phyloP scores from a whole-genome alignment of 1,284 basidiomycete species.

The Ganoderma sp. region DNA sequence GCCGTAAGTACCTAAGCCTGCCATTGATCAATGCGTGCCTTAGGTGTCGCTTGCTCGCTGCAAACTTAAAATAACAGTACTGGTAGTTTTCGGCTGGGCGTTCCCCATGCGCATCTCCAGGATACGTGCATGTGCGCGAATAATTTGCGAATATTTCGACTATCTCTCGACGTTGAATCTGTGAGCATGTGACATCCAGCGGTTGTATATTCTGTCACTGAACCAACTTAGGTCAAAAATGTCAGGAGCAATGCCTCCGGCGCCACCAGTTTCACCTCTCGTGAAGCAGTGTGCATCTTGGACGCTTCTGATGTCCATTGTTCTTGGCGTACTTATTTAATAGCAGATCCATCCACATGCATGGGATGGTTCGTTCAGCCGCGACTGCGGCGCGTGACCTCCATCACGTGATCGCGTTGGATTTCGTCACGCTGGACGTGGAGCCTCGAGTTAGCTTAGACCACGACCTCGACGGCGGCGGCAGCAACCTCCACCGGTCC shows the following conservation, averaged over 20 bases:
- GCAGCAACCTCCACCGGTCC: background rate
- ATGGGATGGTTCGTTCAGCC: background rate
- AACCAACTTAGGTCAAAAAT: no score
- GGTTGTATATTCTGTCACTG: no score
- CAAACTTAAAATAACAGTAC: background rate
- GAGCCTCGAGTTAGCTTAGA: no score
- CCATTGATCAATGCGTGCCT: background rate
- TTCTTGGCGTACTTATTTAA: no score
- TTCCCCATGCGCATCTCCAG: no score
- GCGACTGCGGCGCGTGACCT: constrained; percentile 7
- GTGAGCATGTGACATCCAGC: no score
- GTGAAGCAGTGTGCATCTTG: no score
- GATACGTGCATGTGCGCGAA: background rate
- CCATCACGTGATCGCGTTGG: constrained; percentile 17
- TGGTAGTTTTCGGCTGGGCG: background rate
- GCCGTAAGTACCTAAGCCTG: background rate
- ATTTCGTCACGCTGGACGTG: background rate
- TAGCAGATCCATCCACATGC: no score
- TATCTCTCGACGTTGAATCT: background rate
- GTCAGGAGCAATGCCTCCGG: no score
- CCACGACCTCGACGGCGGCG: no score
- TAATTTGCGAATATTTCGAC: background rate
- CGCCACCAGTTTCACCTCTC: no score
- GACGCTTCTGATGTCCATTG: no score
- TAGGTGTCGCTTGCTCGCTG: background rate